Base-by-base conservation (phyloP, 2,329 filamentous ascomycete genomes). In the Laburnicola sp. region DNA sequence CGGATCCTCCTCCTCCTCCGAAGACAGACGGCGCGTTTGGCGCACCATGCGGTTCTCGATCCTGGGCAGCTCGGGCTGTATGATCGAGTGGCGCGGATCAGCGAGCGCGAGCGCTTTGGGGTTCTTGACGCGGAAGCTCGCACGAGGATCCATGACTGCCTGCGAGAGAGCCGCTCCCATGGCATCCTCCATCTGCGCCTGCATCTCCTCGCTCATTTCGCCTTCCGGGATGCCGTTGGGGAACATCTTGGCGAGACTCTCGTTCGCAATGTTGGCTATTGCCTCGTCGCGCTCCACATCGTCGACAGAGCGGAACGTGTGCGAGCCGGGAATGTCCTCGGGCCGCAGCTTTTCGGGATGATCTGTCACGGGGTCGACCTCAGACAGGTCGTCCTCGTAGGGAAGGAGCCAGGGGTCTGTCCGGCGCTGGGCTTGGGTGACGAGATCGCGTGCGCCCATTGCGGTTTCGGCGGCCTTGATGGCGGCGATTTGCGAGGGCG, bases 401-500 rank as follows among this genome's bases (percentile, higher is more conserved):
- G 65, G 64, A 43, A 92, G 77, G 46, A 80, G 79, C 78, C 89
- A 88, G 6, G 85, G 81, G 69, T 96, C 91, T 48, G 78, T 80
- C 54, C 91, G 86, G 62, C 89, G 73, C 37, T 84, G 80, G 58
- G 86, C 89, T 75, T 94, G 88, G 30, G 84, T 79, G 36, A 86
- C 80, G 68, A 97, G 70, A 73, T 97, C 90, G 59, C 85, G 79
- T 7, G 86, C 77, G 67, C 88, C 81, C 70, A 97, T 86, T 59
- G 88, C 84, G 54, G 82, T 77, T 75, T 97, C 92, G 63, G 87
- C 91, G 41, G 88, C 88, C 74, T 88, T 81, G 69, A 97, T 85
- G 50, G 91, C 90, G 49, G 84, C 85, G 62, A 95, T 80, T 76
- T 97, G 93, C 70, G 87, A 84, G 11, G 86, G 81, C 0, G 90